These are phyloP conservation scores for Lactifluus pinguis DNA, from an alignment of 768 basidiomycete genomes.

Conservation along the genomic window DNA sequence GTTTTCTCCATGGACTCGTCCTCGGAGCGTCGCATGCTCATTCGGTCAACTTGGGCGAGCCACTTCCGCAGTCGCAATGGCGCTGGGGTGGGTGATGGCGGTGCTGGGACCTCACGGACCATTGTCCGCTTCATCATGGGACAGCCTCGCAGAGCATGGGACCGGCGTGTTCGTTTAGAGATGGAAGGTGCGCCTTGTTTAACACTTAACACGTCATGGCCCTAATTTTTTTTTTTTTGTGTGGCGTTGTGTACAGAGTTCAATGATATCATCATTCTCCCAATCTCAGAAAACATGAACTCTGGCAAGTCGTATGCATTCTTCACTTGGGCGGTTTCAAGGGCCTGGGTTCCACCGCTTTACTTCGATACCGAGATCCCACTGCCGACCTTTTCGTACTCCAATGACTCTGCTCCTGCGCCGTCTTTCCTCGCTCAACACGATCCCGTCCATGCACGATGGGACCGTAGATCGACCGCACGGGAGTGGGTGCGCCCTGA, in stretches of 20 bases:
- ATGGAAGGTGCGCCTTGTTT: conserved; percentile 68
- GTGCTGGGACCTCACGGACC: conserved; percentile 70
- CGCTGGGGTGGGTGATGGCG: conserved; percentile 58
- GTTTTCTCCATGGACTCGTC: conserved; percentile 85
- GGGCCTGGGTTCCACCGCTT: conserved; percentile 84
- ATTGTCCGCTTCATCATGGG: conserved; percentile 87
- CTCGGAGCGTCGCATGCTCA: conserved; percentile 76
- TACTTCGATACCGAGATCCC: conserved; percentile 39
- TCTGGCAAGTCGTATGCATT: conserved; percentile 85
- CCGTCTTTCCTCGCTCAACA: conserved; percentile 64
- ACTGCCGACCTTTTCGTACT: conserved; percentile 56
- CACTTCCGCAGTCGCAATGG: conserved; percentile 73
- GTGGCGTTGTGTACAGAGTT: conserved; percentile 40
- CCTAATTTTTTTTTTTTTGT: conserved; percentile 4
- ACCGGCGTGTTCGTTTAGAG: conserved; percentile 72
- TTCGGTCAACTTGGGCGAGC: conserved; percentile 83
- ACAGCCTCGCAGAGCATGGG: conserved; percentile 71
- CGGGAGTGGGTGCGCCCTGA: conserved; percentile 79
- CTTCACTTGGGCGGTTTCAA: conserved; percentile 86
- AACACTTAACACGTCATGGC: not conserved
- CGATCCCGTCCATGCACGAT: conserved; percentile 53
- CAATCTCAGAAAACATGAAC: conserved; percentile 93
- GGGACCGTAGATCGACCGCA: conserved; percentile 35
- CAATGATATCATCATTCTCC: conserved; percentile 79
- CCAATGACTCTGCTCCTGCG: conserved; percentile 44